Conservation (phyloP, 78 protist species). For the Tieghemostelium lacteum region DNA sequence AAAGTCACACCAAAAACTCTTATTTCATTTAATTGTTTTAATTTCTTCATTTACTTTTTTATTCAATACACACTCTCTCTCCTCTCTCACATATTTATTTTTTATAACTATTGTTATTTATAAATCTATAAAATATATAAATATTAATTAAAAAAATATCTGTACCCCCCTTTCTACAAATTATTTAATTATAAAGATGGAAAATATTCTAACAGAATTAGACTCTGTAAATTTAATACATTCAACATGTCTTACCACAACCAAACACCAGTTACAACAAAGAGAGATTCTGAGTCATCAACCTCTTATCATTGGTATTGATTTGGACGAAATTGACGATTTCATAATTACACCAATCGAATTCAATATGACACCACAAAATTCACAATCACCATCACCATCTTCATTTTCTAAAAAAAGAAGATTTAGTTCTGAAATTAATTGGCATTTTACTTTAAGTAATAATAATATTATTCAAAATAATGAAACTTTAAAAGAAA, state of each 20-base stretch:
- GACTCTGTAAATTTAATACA: conserved; percentile 35
- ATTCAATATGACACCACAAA: background rate
- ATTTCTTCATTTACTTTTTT: no score
- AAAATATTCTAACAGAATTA: conserved; percentile 35
- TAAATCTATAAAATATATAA: no score
- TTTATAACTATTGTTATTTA: no score
- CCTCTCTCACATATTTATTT: no score
- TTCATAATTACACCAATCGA: background rate
- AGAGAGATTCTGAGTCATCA: conserved; percentile 18
- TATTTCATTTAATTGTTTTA: no score
- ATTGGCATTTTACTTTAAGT: background rate
- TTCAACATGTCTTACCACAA: conserved; percentile 39
- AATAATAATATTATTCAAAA: conserved; percentile 1
- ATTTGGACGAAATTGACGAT: conserved; percentile 4
- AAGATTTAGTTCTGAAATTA: conserved; percentile 10
- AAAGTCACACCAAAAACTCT: no score
- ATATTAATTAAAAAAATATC: no score
- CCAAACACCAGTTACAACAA: conserved; percentile 29
- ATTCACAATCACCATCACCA: background rate
- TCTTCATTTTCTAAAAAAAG: background rate
- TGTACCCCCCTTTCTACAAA: no score
- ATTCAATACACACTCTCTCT: no score
- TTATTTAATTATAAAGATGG: no score
- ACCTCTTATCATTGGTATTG: conserved; percentile 8
- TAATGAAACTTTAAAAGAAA: no score